Evolutionary conservation across 495 filamentous ascomycete genomes (phyloP).

Genomic region (Polyplosphaeria fusca): DNA sequence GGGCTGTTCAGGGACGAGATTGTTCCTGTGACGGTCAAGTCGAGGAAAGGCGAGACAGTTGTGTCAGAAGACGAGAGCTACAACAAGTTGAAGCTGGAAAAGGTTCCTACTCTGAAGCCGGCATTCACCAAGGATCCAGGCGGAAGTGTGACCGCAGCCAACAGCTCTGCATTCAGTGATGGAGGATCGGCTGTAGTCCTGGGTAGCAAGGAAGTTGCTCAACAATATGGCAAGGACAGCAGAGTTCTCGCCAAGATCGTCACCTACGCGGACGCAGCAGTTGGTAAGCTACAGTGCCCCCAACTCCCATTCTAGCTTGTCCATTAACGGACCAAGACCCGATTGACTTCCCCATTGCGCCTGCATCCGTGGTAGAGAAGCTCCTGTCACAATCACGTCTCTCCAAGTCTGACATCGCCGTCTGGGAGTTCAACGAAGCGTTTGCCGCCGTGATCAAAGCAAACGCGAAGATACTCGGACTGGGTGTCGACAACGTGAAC

Average conservation of each 20-base stretch:
- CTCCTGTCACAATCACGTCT: slow-evolving; percentile 87
- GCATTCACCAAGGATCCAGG: slow-evolving; percentile 80
- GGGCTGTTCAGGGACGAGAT: slow-evolving; percentile 83
- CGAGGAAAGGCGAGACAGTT: slow-evolving; percentile 73
- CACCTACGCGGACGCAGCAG: slow-evolving; percentile 81
- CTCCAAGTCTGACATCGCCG: slow-evolving; percentile 77
- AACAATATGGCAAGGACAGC: slow-evolving; percentile 67
- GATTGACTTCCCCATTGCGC: slow-evolving; percentile 92
- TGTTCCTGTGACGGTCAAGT: slow-evolving; percentile 75
- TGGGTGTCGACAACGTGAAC: slow-evolving; percentile 77
- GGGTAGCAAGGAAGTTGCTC: slow-evolving; percentile 69
- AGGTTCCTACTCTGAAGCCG: slow-evolving; percentile 81
- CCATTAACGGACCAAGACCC: slow-evolving; percentile 53
- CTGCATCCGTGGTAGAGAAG: slow-evolving; percentile 85
- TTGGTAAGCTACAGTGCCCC: slow-evolving; percentile 45
- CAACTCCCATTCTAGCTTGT: neutral
- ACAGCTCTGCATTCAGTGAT: slow-evolving; percentile 88
- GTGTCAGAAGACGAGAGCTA: slow-evolving; percentile 84
- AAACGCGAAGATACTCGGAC: slow-evolving; percentile 84
- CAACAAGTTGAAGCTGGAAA: slow-evolving; percentile 76
- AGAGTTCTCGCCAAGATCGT: slow-evolving; percentile 82
- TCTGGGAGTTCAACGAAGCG: slow-evolving; percentile 99
- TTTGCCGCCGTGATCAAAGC: slow-evolving; percentile 96
- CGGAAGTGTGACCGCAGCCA: slow-evolving; percentile 92
- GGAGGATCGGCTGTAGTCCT: slow-evolving; percentile 90